These are phyloP conservation scores for Petunia secreta DNA, from an alignment of 257 asterid genomes.

Conservation along the genomic window DNA sequence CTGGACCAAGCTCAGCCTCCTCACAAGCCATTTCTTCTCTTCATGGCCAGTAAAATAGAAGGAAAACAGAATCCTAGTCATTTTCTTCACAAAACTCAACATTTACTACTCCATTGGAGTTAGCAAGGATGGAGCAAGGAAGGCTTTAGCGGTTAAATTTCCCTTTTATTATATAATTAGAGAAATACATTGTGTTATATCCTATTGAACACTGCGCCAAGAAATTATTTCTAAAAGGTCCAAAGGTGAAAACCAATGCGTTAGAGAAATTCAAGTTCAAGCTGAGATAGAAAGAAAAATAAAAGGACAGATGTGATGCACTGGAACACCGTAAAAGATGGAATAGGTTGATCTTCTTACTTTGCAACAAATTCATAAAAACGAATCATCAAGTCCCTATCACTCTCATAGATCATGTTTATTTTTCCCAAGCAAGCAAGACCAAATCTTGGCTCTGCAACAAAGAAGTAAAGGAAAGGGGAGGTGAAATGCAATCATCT, in stretches of 20 bases:
- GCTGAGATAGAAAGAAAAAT: no score
- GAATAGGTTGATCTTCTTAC: slow-evolving; percentile 52
- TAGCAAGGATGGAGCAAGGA: background rate
- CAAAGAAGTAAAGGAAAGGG: slow-evolving; percentile 24
- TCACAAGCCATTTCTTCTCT: slow-evolving; percentile 96
- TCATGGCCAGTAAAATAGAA: slow-evolving; percentile 31
- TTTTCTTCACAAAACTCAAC: slow-evolving; percentile 13
- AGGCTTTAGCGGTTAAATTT: no score
- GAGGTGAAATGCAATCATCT: background rate
- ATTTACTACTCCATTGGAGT: background rate
- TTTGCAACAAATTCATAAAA: slow-evolving; percentile 81
- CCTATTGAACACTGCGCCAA: no score
- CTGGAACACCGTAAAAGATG: background rate
- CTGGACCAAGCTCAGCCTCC: slow-evolving; percentile 92
- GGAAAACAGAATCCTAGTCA: slow-evolving; percentile 2
- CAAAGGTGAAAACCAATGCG: no score
- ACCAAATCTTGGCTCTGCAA: slow-evolving; percentile 82
- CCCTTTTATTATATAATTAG: no score
- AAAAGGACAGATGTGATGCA: background rate
- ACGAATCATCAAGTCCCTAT: slow-evolving; percentile 74
- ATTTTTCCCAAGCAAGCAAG: slow-evolving; percentile 84
- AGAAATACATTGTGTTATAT: no score
- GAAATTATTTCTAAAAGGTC: no score
- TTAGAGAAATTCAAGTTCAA: no score
- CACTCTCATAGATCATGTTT: slow-evolving; percentile 68